These are phyloP conservation scores for Ilex paraguariensis DNA, from an alignment of 305 asterid genomes.

Conservation along the genomic window DNA sequence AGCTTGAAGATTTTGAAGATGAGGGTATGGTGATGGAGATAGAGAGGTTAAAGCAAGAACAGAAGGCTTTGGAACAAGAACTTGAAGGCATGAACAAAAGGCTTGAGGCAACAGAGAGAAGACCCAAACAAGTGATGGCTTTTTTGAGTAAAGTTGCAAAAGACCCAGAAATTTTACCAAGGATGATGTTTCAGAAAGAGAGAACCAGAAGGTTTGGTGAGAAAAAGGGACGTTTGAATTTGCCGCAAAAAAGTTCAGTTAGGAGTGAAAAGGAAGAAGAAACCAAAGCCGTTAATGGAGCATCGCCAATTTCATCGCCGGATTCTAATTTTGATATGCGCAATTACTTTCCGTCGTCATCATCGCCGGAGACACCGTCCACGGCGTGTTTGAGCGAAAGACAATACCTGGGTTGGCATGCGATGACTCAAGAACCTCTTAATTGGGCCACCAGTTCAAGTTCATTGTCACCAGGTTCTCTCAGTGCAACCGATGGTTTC, in stretches of 20 bases:
- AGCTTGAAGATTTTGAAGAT: conserved; percentile 35
- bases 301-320: conserved; percentile 31
- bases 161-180: conserved; percentile 64
- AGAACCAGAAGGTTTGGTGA: conserved; percentile 24
- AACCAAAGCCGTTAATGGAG: conserved; percentile 9
- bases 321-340: conserved; percentile 24
- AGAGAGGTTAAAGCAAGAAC: conserved; percentile 55
- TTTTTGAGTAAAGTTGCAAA: conserved; percentile 67
- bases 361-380: conserved; percentile 22
- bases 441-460: conserved; percentile 14
- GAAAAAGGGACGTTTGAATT: conserved; percentile 46
- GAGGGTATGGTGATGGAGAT: conserved; percentile 48
- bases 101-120: conserved; percentile 69
- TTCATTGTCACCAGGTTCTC: conserved; percentile 21
- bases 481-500: conserved; percentile 15
- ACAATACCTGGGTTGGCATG: conserved; percentile 11
- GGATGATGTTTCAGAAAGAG: conserved; percentile 52
- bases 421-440: conserved; percentile 10
- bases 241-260: conserved; percentile 31
- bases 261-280: conserved; percentile 58
- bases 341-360: conserved; percentile 26
- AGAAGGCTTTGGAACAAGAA: conserved; percentile 47
- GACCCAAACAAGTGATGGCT: conserved; percentile 80
- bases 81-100: conserved; percentile 64
- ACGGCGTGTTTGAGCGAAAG: conserved; percentile 27